Evolutionary conservation across 176 grass and related monocot species (phyloP).

Genomic region (Rhipidocladum racemiflorum): DNA sequence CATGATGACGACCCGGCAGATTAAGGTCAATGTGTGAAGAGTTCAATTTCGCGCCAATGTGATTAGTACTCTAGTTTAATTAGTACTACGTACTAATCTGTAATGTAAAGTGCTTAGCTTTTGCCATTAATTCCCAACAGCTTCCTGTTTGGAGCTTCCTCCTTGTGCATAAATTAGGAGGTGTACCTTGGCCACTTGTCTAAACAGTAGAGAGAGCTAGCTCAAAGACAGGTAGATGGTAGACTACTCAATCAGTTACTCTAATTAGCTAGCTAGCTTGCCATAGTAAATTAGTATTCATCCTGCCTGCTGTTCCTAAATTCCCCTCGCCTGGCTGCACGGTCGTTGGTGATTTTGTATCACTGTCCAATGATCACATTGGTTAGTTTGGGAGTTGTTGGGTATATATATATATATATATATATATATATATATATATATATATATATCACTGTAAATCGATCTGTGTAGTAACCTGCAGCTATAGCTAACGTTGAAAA

Average conservation of each 20-base stretch:
- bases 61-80: conserved; percentile 18
- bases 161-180: conserved; percentile 49
- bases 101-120: conserved; percentile 47
- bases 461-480: conserved; percentile 9
- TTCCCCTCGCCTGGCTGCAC: conserved; percentile 20
- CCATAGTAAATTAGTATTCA: background rate
- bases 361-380: conserved; percentile 38
- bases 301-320: background rate
- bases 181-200: conserved; percentile 55
- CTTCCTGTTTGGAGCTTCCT: conserved; percentile 62
- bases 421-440: background rate
- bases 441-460: conserved; percentile 27
- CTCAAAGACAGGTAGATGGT: conserved; percentile 15
- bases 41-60: conserved; percentile 41
- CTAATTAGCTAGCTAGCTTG: background rate
- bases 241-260: background rate
- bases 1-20: conserved; percentile 6
- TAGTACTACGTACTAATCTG: conserved; percentile 9
- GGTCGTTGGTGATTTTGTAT: conserved; percentile 16
- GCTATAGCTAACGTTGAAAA: conserved; percentile 29
- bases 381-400: conserved; percentile 53
- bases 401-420: background rate
- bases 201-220: conserved; percentile 30
- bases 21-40: conserved; percentile 57
- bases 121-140: conserved; percentile 58